Evolutionary conservation across 2,329 filamentous ascomycete genomes (phyloP), one percentile per base, ranked within the genome.

Genomic region (Apiospora koreana): DNA sequence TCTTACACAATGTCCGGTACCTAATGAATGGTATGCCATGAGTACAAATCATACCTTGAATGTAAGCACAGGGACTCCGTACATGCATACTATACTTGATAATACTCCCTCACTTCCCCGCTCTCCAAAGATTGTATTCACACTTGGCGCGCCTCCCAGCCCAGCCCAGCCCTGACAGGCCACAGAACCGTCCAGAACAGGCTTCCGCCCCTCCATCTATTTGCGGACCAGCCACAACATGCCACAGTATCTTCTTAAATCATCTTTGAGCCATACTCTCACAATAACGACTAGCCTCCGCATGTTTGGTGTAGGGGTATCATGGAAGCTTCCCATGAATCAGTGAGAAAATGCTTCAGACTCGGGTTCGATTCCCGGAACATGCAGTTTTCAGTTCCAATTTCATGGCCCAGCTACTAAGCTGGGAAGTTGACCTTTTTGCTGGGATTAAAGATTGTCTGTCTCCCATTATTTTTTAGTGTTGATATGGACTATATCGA

Each of bases 331-430:
- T 80, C 79, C 79, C 79, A 80, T 74, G 23, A 41, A 42, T n/a
- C 16, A 50, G 46, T 42, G 70, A 67, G 43, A 62, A 38, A 62
- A 41, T 77, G 77, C 78, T 74, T 73, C 73, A 73, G 78, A 74
- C 65, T 75, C 78, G 78, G 74, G 79, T 79, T 78, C 77, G 78
- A 80, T 75, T 80, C 79, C 73, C 78, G 79, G 77, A 73, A 67
- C 72, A 69, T 74, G 76, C 76, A 78, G 18, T 43, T 42, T 43
- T 45, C 38, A 43, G 28, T 38, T 62, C 18, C 31, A 62, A 38
- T 62, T 12, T 45, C 64, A 45, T 66, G 64, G 64, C 64, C 41
- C 64, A 66, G 64, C 64, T 25, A 10, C 1, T 43, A 66, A 35
- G 38, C 42, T 43, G 64, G 38, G 38, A 45, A 42, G 48, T 43